Evolutionary conservation across 164 flowering plant genomes (phyloP), one percentile per base, ranked within the genome.

Genomic region (Annona squamosa): DNA sequence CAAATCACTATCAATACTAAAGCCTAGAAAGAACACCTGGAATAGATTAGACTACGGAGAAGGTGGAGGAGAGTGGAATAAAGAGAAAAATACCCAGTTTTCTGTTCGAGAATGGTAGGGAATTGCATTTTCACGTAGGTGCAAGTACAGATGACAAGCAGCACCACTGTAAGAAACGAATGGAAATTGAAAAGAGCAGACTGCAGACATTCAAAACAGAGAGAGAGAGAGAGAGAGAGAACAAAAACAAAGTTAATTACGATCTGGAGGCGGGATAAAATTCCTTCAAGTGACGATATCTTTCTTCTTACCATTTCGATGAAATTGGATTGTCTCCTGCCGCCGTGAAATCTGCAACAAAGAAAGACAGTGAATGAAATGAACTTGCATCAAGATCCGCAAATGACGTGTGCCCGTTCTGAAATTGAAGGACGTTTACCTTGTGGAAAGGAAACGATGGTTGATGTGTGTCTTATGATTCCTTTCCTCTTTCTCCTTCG

Each of bases 121-220:
- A 91, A 91, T 3, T 87, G 94, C 87, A 92, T 80, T 89, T 89
- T 90, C 72, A 92, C 65, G 48, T 82, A 91, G 46, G 97, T 88
- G 80, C 97, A 91, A 3, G 97, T 86, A 75, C 93, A 91, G 17
- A 91, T 91, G 44, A 80, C 89, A 46, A 91, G 72, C 71, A 92
- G 77, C 72, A 92, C 91, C 64, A 92, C 93, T 16, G 92, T 84
- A 48, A 92, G 77, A 77, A 92, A 92, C 37, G 95, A 92, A 74
- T 92, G 92, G 87, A 92, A 90, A 85, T 90, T 90, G 87, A 92
- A 92, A 46, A 92, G 89, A 2, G 97, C 95, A 19, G 97, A 92
- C 97, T 92, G 87, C 57, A 57, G 37, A 26, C 37, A 26, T 26
- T 26, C 37, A 72, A 13, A 67, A 46, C 9, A 46, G 46, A 9